Evolutionary conservation across 1,139 yeast genomes (phyloP).

Genomic region (Candida tropicalis): DNA sequence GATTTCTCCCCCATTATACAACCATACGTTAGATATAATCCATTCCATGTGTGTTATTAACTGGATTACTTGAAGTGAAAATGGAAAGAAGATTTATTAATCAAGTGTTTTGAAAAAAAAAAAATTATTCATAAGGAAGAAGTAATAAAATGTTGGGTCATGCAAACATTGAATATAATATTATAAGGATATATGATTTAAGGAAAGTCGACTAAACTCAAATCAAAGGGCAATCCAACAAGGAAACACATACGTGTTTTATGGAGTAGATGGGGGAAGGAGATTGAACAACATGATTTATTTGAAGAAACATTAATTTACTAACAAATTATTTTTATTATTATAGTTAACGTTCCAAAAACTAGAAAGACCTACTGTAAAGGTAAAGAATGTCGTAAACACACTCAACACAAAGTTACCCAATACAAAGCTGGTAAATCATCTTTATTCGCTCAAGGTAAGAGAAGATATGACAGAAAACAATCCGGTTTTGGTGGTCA

Average conservation of each 20-base stretch:
- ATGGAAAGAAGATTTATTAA: no score
- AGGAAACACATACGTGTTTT: no score
- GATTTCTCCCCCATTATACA: background rate
- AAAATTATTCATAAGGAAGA: background rate
- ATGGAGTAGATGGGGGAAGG: no score
- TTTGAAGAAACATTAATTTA: no score
- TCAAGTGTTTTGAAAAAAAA: no score
- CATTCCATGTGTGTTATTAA: background rate
- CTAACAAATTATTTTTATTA: conserved; percentile 20
- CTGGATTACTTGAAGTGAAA: no score
- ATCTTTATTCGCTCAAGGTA: conserved; percentile 99
- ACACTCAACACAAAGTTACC: conserved; percentile 99
- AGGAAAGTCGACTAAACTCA: background rate
- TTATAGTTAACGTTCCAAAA: conserved; percentile 98
- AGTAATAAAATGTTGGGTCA: background rate
- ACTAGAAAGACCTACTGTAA: conserved; percentile 99
- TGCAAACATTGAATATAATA: background rate
- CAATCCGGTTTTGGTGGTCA: conserved; percentile 99
- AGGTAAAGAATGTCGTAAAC: conserved; percentile 99
- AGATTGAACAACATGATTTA: no score
- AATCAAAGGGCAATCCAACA: background rate
- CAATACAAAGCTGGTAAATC: conserved; percentile 99
- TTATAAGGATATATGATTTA: background rate
- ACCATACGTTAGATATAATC: background rate
- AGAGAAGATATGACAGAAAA: conserved; percentile 99